A percentile compares a stretch with the other conserved stretches of the same genome.
These are phyloP conservation scores for Ceratocystis harringtonii DNA, from an alignment of 2,329 filamentous ascomycete species.

Conservation along the genomic window DNA sequence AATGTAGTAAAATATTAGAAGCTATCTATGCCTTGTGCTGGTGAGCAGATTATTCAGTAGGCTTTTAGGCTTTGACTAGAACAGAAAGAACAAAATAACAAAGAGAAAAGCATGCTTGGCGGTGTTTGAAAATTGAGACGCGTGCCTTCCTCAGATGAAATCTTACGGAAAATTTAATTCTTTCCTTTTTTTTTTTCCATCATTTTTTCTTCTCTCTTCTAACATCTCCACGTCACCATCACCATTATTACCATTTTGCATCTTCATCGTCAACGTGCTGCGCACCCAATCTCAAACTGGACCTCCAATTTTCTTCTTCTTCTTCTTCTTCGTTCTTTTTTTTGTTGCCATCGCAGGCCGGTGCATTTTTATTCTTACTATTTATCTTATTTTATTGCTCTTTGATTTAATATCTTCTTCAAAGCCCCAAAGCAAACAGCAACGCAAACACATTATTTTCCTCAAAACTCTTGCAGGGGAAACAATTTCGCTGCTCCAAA, in stretches of 20 bases:
- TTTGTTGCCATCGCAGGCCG: constrained; percentile 11
- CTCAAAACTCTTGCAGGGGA: background rate
- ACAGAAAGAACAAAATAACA: background rate
- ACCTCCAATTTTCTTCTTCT: background rate
- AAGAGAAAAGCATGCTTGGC: background rate
- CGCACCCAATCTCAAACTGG: background rate
- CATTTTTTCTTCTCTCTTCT: background rate
- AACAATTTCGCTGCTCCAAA: background rate
- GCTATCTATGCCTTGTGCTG: background rate
- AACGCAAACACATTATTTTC: background rate
- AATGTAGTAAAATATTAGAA: background rate
- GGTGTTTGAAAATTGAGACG: background rate
- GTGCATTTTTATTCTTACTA: background rate
- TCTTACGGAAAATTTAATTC: background rate
- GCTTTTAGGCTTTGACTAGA: background rate
- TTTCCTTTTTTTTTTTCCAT: background rate
- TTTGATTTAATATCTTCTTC: background rate
- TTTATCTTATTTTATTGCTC: background rate
- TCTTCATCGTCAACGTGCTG: background rate
- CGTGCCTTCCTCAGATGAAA: background rate
- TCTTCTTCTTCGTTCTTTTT: background rate
- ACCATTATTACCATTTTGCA: background rate
- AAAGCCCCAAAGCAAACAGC: background rate
- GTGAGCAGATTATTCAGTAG: background rate
- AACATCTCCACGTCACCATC: background rate